phyloP scores from a whole-genome alignment of 1,284 basidiomycete genomes.

The Cryptococcus amylolentus region DNA sequence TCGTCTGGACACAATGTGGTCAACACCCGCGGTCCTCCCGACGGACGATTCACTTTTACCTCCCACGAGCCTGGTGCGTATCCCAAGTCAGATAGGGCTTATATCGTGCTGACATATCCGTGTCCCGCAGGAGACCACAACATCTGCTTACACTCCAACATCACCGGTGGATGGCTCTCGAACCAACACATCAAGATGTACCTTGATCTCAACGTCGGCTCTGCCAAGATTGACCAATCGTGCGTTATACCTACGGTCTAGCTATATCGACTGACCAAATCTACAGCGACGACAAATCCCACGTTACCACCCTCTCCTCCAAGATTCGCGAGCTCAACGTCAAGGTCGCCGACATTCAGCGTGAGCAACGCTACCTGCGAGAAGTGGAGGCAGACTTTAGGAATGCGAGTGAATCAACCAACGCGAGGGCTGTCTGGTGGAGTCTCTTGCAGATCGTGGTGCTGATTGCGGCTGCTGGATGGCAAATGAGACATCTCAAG shows the following conservation, averaged over 20 bases:
- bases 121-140: conserved; percentile 72
- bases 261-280: neutral
- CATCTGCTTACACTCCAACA: conserved; percentile 89
- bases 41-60: conserved; percentile 94
- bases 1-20: conserved; percentile 57
- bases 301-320: conserved; percentile 79
- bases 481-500: conserved; percentile 90
- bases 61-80: conserved; percentile 71
- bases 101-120: neutral
- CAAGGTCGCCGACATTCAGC: conserved; percentile 84
- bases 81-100: neutral
- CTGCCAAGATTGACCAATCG: conserved; percentile 72
- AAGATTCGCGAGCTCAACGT: conserved; percentile 89
- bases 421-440: conserved; percentile 89
- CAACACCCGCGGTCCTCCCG: conserved; percentile 79
- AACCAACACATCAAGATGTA: conserved; percentile 89
- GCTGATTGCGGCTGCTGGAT: conserved; percentile 76
- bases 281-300: conserved; percentile 62
- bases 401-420: conserved; percentile 81
- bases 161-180: conserved; percentile 74
- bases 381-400: conserved; percentile 92
- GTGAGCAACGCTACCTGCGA: conserved; percentile 97
- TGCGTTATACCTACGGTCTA: conserved; percentile 46
- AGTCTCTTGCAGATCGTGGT: conserved; percentile 81
- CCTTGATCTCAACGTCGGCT: conserved; percentile 88